Evolutionary conservation across 345 rosid genomes (phyloP).

Genomic region (Durio zibethinus): DNA sequence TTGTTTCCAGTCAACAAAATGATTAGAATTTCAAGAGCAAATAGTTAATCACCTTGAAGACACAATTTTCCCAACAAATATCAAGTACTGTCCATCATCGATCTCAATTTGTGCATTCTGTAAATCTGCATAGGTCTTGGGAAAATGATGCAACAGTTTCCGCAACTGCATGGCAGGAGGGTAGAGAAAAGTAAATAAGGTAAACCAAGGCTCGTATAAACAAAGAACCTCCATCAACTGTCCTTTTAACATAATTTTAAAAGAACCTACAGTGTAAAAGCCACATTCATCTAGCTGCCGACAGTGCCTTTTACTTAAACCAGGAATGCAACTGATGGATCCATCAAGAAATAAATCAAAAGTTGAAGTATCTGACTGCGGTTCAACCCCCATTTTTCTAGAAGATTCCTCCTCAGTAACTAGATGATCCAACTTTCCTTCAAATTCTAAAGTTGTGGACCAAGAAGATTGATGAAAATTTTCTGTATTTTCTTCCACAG

Average conservation of each 20-base stretch:
- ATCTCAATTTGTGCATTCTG: constrained; percentile 73
- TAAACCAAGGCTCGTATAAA: constrained; percentile 15
- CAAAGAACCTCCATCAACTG: constrained; percentile 11
- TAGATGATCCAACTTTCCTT: constrained; percentile 29
- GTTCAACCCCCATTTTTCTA: constrained; percentile 12
- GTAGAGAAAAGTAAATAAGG: constrained; percentile 1
- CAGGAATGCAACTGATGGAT: constrained; percentile 53
- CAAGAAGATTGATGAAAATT: constrained; percentile 25
- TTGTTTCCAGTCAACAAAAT: neutral
- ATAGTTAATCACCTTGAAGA: constrained; percentile 65
- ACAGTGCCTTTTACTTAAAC: constrained; percentile 62
- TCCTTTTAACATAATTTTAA: constrained; percentile 3
- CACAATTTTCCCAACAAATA: constrained; percentile 68
- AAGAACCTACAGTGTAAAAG: constrained; percentile 69
- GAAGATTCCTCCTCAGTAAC: constrained; percentile 22
- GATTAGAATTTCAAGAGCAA: neutral
- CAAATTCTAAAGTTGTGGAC: constrained; percentile 29
- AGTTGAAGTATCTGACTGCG: constrained; percentile 16
- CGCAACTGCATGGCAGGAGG: constrained; percentile 47
- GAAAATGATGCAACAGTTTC: constrained; percentile 85
- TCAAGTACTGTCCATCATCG: constrained; percentile 83
- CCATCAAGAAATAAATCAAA: constrained; percentile 48
- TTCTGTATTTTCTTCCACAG: constrained; percentile 30
- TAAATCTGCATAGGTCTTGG: constrained; percentile 89
- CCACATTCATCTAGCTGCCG: constrained; percentile 66